Conservation (phyloP, 306 rosid genomes). For the Betula pendula region DNA sequence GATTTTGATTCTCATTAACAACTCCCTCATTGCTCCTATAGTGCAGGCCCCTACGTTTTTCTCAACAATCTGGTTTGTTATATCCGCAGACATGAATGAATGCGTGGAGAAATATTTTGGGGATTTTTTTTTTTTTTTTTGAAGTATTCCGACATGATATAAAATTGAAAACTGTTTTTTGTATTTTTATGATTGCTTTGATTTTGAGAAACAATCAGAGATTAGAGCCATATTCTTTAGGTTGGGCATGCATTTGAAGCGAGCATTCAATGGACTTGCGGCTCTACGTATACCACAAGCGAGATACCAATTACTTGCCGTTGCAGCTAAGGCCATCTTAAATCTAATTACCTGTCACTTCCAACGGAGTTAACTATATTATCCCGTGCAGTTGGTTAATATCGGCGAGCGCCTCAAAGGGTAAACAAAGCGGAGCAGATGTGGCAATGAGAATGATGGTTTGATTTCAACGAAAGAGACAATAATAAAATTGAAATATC, state of each 20-base stretch:
- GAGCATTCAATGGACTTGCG: background rate
- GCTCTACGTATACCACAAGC: too few relatives aligned
- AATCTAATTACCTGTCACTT: background rate
- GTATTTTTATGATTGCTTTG: too few relatives aligned
- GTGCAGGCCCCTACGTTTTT: too few relatives aligned
- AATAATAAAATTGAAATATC: background rate
- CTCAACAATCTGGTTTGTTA: background rate
- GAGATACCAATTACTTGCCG: background rate
- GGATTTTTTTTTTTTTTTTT: too few relatives aligned
- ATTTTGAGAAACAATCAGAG: too few relatives aligned
- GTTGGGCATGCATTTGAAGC: background rate
- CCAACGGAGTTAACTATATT: background rate
- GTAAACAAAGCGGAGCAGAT: background rate
- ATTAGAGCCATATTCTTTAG: too few relatives aligned
- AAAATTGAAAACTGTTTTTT: too few relatives aligned
- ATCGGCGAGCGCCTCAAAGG: background rate
- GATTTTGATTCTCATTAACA: too few relatives aligned
- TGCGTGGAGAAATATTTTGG: background rate
- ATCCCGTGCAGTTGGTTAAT: background rate
- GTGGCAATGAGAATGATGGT: background rate
- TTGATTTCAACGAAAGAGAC: background rate
- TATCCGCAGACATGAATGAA: background rate
- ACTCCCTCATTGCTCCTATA: too few relatives aligned
- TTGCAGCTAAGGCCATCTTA: background rate
- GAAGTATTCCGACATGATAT: too few relatives aligned